Evolutionary conservation across 768 basidiomycete species (phyloP).

Genomic region (Galerina sulciceps): DNA sequence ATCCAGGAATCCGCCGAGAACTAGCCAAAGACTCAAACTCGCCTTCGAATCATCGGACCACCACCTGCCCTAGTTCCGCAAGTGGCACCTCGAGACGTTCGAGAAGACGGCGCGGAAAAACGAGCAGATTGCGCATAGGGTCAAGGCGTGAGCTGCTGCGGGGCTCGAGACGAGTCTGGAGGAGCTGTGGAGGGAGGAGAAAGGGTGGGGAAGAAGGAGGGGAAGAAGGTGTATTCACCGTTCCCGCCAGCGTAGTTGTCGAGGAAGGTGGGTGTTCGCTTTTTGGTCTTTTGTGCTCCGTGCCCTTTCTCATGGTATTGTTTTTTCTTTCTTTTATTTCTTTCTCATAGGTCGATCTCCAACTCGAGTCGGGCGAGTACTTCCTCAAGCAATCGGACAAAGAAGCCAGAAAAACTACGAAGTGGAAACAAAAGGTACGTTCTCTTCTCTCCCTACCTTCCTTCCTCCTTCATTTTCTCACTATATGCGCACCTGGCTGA

Average conservation of each 20-base stretch:
- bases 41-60: conserved; percentile 95
- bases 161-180: conserved; percentile 49
- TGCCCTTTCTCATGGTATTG: background rate
- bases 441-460: background rate
- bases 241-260: conserved; percentile 96
- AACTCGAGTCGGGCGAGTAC: conserved; percentile 97
- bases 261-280: conserved; percentile 66
- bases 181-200: conserved; percentile 39
- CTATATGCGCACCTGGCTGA: background rate
- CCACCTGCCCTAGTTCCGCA: conserved; percentile 97
- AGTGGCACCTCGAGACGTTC: conserved; percentile 88
- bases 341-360: conserved; percentile 93
- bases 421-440: conserved; percentile 76
- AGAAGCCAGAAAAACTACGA: conserved; percentile 71
- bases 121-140: conserved; percentile 62
- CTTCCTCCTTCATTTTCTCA: background rate
- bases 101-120: conserved; percentile 94
- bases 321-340: background rate
- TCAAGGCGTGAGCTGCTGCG: conserved; percentile 68
- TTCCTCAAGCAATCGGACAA: conserved; percentile 94
- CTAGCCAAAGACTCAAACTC: conserved; percentile 95
- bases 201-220: conserved; percentile 44
- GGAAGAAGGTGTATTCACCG: conserved; percentile 95
- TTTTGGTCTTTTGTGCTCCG: background rate
- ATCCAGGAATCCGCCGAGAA: conserved; percentile 97